phyloP scores from a whole-genome alignment of 306 rosid genomes.

The Cajanus cajan region DNA sequence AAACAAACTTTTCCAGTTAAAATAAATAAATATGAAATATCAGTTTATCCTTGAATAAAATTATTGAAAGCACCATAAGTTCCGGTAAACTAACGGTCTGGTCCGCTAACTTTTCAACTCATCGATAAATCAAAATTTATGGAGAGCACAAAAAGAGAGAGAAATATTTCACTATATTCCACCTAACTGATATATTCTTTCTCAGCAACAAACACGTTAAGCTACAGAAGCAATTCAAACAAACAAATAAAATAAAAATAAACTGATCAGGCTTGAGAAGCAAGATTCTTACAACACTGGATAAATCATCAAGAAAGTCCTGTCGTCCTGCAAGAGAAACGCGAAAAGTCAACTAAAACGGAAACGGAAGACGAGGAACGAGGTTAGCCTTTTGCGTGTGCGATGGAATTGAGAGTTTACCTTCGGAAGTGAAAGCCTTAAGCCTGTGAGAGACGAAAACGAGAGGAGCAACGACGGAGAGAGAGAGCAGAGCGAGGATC shows the following conservation, averaged over 20 bases:
- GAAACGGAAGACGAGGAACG: neutral
- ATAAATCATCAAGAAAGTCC: constrained; percentile 68
- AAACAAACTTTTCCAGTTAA: neutral
- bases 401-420: constrained; percentile 38
- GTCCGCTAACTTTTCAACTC: constrained; percentile 13
- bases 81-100: neutral
- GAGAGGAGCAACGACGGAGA: constrained; percentile 86
- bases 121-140: neutral
- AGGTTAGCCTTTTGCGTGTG: neutral
- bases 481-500: constrained; percentile 75
- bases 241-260: neutral
- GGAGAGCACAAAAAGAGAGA: neutral
- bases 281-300: constrained; percentile 67
- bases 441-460: constrained; percentile 62
- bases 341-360: constrained; percentile 27
- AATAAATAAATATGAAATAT: neutral
- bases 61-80: constrained; percentile 13
- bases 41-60: neutral
- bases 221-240: neutral
- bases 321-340: constrained; percentile 55
- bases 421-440: constrained; percentile 41
- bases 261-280: constrained; percentile 24
- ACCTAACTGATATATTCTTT: neutral
- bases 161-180: neutral
- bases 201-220: constrained; percentile 28